phyloP scores from a whole-genome alignment of 495 filamentous ascomycete species.

The Acidiella bohemica region DNA sequence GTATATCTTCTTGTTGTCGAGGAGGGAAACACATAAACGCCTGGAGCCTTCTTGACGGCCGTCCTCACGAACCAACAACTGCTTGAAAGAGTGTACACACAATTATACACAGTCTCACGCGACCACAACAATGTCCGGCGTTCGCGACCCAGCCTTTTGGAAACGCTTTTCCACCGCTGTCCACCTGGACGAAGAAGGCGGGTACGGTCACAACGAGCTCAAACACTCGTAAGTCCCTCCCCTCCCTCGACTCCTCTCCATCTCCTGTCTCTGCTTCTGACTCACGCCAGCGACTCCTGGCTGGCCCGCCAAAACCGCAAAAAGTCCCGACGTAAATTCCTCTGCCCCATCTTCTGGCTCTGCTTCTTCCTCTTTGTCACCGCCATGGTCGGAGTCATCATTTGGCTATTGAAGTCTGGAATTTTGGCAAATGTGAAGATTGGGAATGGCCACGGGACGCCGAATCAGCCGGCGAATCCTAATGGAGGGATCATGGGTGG shows the following conservation, averaged over 20 bases:
- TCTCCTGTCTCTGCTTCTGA: background rate
- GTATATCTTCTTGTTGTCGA: no score
- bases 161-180: conserved; percentile 47
- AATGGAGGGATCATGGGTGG: background rate
- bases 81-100: no score
- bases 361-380: conserved; percentile 27
- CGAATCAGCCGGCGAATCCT: background rate
- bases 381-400: conserved; percentile 25
- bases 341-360: conserved; percentile 33
- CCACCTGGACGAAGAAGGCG: conserved; percentile 32
- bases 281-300: conserved; percentile 30
- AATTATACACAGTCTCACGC: no score
- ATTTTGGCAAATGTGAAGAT: conserved; percentile 14
- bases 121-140: no score
- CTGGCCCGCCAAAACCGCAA: conserved; percentile 29
- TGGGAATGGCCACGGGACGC: background rate
- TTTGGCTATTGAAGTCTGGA: conserved; percentile 25
- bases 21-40: no score
- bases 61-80: no score
- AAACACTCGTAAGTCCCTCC: conserved; percentile 27
- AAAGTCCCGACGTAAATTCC: conserved; percentile 23
- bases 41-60: no score
- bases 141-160: conserved; percentile 52
- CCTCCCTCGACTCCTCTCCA: background rate
- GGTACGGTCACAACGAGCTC: conserved; percentile 19